Evolutionary conservation across 75 land plant species (phyloP).

Genomic region (Ceratopteris richardii): DNA sequence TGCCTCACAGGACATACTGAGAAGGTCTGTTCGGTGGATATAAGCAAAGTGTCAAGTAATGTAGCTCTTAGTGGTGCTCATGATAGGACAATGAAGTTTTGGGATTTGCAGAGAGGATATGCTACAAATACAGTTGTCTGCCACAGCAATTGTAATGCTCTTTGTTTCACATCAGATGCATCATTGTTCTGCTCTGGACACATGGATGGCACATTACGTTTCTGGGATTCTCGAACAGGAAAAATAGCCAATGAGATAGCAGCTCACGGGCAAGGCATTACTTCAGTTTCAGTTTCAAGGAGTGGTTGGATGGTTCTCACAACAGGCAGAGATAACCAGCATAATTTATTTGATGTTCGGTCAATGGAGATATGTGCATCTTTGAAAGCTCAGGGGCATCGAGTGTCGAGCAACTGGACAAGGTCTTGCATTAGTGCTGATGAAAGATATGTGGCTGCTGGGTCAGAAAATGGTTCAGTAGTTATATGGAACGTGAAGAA

Average conservation of each 20-base stretch:
- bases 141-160: conserved; percentile 78
- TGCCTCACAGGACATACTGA: conserved; percentile 85
- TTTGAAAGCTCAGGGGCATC: conserved; percentile 60
- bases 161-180: conserved; percentile 69
- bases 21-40: conserved; percentile 84
- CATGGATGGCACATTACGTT: conserved; percentile 81
- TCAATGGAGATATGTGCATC: conserved; percentile 70
- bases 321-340: conserved; percentile 85
- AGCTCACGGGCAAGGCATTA: conserved; percentile 73
- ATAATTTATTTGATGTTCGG: conserved; percentile 82
- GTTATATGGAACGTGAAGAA: conserved; percentile 62
- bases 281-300: conserved; percentile 73
- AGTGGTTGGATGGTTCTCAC: conserved; percentile 66
- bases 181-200: conserved; percentile 82
- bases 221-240: conserved; percentile 81
- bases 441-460: conserved; percentile 78
- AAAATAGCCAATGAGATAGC: conserved; percentile 73
- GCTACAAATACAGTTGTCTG: conserved; percentile 65
- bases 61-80: conserved; percentile 68
- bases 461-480: conserved; percentile 81
- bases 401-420: conserved; percentile 75
- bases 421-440: conserved; percentile 89
- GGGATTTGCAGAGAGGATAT: conserved; percentile 90
- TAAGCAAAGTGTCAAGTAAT: conserved; percentile 54
- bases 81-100: conserved; percentile 83